phyloP scores from a whole-genome alignment of 2,329 filamentous ascomycete genomes.

The Apiospora kogelbergensis region DNA sequence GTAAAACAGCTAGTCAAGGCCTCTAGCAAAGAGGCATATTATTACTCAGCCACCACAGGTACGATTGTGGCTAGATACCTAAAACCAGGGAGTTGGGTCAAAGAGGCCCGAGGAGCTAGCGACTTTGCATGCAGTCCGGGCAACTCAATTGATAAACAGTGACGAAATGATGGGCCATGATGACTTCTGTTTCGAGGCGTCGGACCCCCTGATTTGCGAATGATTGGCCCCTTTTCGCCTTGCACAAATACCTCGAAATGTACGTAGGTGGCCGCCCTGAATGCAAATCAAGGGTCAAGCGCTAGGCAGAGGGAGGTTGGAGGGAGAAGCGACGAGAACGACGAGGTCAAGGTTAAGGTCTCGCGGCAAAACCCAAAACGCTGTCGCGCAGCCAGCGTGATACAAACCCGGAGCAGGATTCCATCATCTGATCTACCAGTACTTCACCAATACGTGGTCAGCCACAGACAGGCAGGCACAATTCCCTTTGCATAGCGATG shows the following conservation, averaged over 20 bases:
- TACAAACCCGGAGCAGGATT: not conserved
- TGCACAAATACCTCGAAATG: not conserved
- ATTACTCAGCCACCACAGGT: not conserved
- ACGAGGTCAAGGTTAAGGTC: not conserved
- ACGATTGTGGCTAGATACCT: not conserved
- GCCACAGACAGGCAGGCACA: not conserved
- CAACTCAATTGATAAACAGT: not conserved
- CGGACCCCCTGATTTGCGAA: not conserved
- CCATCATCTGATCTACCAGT: not conserved
- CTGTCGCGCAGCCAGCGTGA: not conserved
- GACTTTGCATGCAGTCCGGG: not conserved
- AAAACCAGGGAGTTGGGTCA: too few relatives aligned
- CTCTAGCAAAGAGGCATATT: not conserved
- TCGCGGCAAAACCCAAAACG: constrained; percentile 5
- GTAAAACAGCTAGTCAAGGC: not conserved
- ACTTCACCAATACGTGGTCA: not conserved
- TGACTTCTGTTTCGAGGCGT: not conserved
- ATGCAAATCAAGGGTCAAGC: not conserved
- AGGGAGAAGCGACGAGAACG: not conserved
- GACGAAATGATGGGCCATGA: not conserved
- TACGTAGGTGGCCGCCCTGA: not conserved
- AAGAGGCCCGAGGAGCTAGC: not conserved
- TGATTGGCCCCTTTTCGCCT: not conserved
- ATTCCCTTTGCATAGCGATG: not conserved
- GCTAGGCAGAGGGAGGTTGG: not conserved